Base-by-base conservation (phyloP, 345 rosid species). In the Linum trigynum region DNA sequence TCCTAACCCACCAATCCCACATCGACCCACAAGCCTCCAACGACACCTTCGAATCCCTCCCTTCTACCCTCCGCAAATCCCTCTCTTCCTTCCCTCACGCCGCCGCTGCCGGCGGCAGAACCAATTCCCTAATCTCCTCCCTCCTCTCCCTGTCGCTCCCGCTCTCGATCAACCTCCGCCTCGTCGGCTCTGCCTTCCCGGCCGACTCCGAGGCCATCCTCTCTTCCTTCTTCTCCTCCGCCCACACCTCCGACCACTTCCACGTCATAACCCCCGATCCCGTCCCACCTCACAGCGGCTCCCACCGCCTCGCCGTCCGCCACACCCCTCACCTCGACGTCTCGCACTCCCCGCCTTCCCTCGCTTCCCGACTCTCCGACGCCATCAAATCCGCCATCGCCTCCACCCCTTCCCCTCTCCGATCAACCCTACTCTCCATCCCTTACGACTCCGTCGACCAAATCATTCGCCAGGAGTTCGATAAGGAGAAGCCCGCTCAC, bases 1-100 rank as follows among this genome's bases (percentile, higher is more conserved):
- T 70, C 68, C 75, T 75, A 15, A 61, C 71, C 10, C 65, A 66
- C 1, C 74, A 67, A 60, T 75, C 65, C 51, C 59, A 76, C 39
- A 36, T 70, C 50, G 96, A 94, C 74, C 92, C 88, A 7, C 81
- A 77, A 50, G 80, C 91, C 42, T 57, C 78, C 23, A 94, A 90
- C 69, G 96, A 90, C 71, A 32, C 74, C 39, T 75, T 70, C 67
- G 3, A 17, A 15, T 62, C 62, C 39, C 68, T 75, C 38, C 69
- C 78, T 37, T 62, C 66, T 12, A 58, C 78, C 56, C 65, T 75
- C 45, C 70, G 67, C 59, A 74, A 63, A 11, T 42, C 71, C 2
- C 78, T 70, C 62, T 70, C 78, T 7, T 12, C 35, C 12, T 67
- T 53, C 15, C 73, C 63, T 3, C 65, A 0, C 16, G 3, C n/a